Base-by-base conservation (phyloP, 176 grass and related monocot species). In the Musa schizocarpa region DNA sequence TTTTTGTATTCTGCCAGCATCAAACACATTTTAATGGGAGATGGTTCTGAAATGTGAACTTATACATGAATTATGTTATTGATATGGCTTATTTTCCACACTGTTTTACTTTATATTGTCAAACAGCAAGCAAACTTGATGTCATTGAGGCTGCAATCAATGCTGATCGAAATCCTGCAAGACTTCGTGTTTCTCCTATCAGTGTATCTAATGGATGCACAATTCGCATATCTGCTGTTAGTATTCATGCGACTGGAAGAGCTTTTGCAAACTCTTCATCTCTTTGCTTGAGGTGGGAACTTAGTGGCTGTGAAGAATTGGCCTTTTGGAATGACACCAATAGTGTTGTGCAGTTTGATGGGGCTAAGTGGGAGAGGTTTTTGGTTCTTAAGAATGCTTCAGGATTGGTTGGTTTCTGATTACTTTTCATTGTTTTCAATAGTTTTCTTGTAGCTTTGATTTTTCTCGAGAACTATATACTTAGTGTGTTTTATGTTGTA, bases 201-300 rank as follows among this genome's bases (percentile, higher is more conserved):
- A 83, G 84, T 71, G 83, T 93, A 12, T 93, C 94, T 54, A 93
- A 93, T 84, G 94, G 86, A 87, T 85, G 88, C 71, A 81, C 52
- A 78, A 79, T 89, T 57, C 94, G 94, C 57, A 79, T 93, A 73
- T 83, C 90, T 85, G 88, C 90, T 93, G 84, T 68, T 72, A 78
- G 82, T 79, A 76, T 93, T 74, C 89, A 97, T 87, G 81, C 9
- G 58, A 85, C 77, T 67, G 82, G 84, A 76, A 91, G 74, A 83
- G 57, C 75, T 87, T 97, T 97, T 83, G 83, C 88, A 52, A 97
- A 97, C 82, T 92, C 94, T 14, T 97, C 94, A 53, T 97, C 94
- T 77, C 94, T 97, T 88, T 82, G 16, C 72, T 73, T 97, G 82
- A 88, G 80, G 63, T 97, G 94, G 94, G 80, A 97, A 79, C 72